Percentiles rank a stretch among this genome's conserved stretches.
These are phyloP conservation scores for Aspergillus heteromorphus DNA, from an alignment of 495 filamentous ascomycete species.

Conservation along the genomic window DNA sequence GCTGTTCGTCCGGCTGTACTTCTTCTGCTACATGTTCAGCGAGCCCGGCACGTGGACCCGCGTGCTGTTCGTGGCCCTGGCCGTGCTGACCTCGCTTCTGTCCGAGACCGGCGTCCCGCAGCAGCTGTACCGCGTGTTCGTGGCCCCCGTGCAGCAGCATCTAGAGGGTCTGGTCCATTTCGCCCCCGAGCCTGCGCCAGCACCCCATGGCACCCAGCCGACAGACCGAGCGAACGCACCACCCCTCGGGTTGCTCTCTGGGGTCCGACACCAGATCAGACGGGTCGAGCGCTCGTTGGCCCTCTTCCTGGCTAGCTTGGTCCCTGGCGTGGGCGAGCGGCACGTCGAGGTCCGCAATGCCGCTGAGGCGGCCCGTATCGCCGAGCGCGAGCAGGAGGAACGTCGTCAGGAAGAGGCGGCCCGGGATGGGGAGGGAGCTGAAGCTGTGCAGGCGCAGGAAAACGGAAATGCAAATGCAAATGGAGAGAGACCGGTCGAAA, in stretches of 20 bases:
- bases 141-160: conserved; percentile 62
- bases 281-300: conserved; percentile 69
- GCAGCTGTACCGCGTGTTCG: conserved; percentile 48
- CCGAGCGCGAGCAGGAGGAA: conserved; percentile 35
- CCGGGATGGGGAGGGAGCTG: not conserved
- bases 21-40: conserved; percentile 77
- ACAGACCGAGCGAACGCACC: too few species aligned
- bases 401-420: conserved; percentile 15
- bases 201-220: conserved; percentile 4
- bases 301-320: conserved; percentile 77
- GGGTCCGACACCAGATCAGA: conserved; percentile 46
- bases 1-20: conserved; percentile 69
- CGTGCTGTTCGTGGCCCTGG: conserved; percentile 55
- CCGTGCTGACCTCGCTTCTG: conserved; percentile 56
- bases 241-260: conserved; percentile 8
- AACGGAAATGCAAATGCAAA: not conserved
- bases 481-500: not conserved
- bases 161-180: conserved; percentile 66
- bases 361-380: conserved; percentile 51
- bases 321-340: conserved; percentile 78
- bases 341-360: conserved; percentile 68
- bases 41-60: conserved; percentile 67
- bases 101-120: conserved; percentile 61
- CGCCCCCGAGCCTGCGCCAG: conserved; percentile 20
- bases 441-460: not conserved